Conservation (phyloP, 305 asterid species). For the Petunia hybrid region DNA sequence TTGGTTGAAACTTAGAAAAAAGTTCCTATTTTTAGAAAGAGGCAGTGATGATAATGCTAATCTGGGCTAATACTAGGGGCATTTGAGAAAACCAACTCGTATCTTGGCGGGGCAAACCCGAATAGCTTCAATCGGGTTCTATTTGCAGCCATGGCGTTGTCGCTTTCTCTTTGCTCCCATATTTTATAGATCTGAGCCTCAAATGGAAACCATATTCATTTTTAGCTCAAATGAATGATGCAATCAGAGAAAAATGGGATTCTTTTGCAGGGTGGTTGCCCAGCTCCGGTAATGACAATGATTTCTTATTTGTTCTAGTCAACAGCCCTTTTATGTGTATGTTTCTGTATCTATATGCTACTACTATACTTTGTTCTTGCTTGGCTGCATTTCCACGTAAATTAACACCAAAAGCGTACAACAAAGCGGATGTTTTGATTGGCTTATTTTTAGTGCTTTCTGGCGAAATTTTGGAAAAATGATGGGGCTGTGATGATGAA, state of each 20-base stretch:
- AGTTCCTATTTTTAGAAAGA: background rate
- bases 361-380: no score
- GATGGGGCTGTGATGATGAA: no score
- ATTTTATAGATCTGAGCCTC: background rate
- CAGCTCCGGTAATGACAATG: constrained; percentile 33
- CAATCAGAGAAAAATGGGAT: background rate
- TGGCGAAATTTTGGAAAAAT: no score
- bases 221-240: background rate
- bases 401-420: no score
- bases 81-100: constrained; percentile 33
- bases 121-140: background rate
- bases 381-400: no score
- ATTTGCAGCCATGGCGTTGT: constrained; percentile 22
- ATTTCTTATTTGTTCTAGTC: constrained; percentile 18
- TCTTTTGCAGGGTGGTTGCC: constrained; percentile 41
- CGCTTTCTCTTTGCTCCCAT: background rate
- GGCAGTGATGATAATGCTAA: constrained; percentile 21
- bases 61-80: background rate
- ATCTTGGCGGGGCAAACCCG: constrained; percentile 48
- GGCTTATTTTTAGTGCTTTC: no score
- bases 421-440: no score
- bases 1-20: no score
- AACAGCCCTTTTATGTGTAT: constrained; percentile 14
- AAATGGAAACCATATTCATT: background rate
- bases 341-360: background rate